phyloP scores from a whole-genome alignment of 139 green algal species.

The Picochlorum sp. region DNA sequence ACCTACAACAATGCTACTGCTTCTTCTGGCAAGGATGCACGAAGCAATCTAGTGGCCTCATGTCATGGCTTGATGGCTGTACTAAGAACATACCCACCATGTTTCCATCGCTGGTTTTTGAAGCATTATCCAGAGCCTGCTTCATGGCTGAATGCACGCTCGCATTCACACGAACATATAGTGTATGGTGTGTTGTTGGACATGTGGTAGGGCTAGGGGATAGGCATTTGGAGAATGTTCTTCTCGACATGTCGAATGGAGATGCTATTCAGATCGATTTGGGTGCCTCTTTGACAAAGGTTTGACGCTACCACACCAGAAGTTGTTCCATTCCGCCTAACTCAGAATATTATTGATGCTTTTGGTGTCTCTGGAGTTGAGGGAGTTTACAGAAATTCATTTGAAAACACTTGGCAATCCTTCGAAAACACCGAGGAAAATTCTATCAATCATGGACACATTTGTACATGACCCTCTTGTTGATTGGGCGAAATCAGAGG shows the following conservation, averaged over 20 bases:
- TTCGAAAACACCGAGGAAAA: slow-evolving; percentile 51
- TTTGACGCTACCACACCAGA: slow-evolving; percentile 75
- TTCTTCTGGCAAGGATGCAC: slow-evolving; percentile 44
- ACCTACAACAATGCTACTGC: slow-evolving; percentile 42
- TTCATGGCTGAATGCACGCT: slow-evolving; percentile 71
- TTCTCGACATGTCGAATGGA: slow-evolving; percentile 57
- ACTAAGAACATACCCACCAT: slow-evolving; percentile 63
- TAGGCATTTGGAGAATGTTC: slow-evolving; percentile 93
- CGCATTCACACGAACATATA: slow-evolving; percentile 63
- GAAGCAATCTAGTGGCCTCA: neutral
- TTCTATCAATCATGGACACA: slow-evolving; percentile 90
- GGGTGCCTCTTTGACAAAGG: slow-evolving; percentile 89
- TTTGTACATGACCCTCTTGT: slow-evolving; percentile 96
- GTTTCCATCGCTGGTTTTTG: slow-evolving; percentile 80
- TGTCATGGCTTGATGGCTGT: slow-evolving; percentile 43
- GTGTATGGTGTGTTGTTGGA: slow-evolving; percentile 62
- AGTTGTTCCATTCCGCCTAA: slow-evolving; percentile 93
- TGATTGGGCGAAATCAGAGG: slow-evolving; percentile 59
- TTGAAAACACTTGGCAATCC: slow-evolving; percentile 80
- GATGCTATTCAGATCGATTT: slow-evolving; percentile 90
- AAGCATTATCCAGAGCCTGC: slow-evolving; percentile 65
- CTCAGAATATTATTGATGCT: slow-evolving; percentile 94
- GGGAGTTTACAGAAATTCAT: slow-evolving; percentile 72
- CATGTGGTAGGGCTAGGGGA: slow-evolving; percentile 73
- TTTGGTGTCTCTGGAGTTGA: slow-evolving; percentile 86